Conservation (phyloP, 768 basidiomycete genomes). For the Pulveroboletus ravenelii region DNA sequence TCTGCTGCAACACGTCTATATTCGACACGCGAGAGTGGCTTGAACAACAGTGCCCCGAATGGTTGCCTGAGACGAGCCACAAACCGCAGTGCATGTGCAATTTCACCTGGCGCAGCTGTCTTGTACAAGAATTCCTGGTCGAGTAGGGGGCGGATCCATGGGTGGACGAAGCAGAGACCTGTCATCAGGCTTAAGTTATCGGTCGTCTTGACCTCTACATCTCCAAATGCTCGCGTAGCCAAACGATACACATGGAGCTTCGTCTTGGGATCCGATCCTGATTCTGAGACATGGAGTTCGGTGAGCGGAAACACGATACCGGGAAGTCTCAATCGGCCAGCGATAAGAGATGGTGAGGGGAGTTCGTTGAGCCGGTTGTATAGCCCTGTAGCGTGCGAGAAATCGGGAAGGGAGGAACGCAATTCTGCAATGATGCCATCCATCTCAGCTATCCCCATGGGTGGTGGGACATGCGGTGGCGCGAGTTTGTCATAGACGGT, state of each 20-base stretch:
- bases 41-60: too few relatives aligned
- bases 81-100: too few relatives aligned
- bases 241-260: neutral
- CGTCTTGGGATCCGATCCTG: neutral
- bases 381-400: neutral
- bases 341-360: neutral
- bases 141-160: too few relatives aligned
- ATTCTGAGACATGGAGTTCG: too few relatives aligned
- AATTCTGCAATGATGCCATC: neutral
- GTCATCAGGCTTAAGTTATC: neutral
- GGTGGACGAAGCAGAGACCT: neutral
- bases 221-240: neutral
- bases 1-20: too few relatives aligned
- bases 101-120: too few relatives aligned
- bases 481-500: neutral
- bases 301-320: neutral
- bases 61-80: too few relatives aligned
- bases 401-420: neutral
- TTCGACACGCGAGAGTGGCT: too few relatives aligned
- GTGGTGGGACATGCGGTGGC: neutral
- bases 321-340: neutral
- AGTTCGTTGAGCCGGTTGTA: too few relatives aligned
- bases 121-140: too few relatives aligned
- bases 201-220: slow-evolving; percentile 4
- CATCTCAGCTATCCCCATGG: neutral